Evolutionary conservation across 768 basidiomycete genomes (phyloP), one percentile per base, ranked within the genome.

Genomic region (Amanita exitialis): DNA sequence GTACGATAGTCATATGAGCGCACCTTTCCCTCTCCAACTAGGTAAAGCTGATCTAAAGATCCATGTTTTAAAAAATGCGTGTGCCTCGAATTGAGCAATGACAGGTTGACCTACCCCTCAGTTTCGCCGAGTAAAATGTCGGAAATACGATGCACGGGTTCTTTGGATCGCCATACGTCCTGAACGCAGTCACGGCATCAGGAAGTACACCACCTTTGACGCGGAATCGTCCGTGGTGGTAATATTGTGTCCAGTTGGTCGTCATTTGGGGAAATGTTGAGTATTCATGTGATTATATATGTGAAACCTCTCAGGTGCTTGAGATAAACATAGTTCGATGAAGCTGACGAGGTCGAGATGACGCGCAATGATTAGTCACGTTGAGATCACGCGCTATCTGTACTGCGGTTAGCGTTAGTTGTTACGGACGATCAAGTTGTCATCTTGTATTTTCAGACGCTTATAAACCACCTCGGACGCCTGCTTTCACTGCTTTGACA

Each of bases 81-180:
- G 8, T 3, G 28, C 9, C 7, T 9, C 10, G 3, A 21, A 43
- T 12, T 8, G 6, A 51, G 36, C 10, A 42, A 3, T 34, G 34
- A 32, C 12, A 32, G 25, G 6, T 27, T 3, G 30, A 63, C 73
- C 51, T 55, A 77, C 78, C 69, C 56, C 75, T 76, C 4, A 82
- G 66, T 36, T 73, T 73, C 18, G 62, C 77, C 0, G 77, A 77
- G 56, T 77, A 80, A 56, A 73, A 79, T 7, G 77, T 77, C 9
- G 79, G 77, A 57, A 75, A 78, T 12, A 80, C 75, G 28, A 80
- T 70, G 54, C 77, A 80, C 4, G 78, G 79, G 41, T 76, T 79
- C 4, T 59, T 58, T 0, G 70, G 67, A 52, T 75, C 63, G 10
- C 79, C 78, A 57, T 77, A 79, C 6, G 76, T 75, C 32, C 74